Percentiles rank a stretch among this genome's conserved stretches.
These are phyloP conservation scores for Malassezia sympodialis DNA, from an alignment of 1,284 basidiomycete genomes.

Conservation along the genomic window DNA sequence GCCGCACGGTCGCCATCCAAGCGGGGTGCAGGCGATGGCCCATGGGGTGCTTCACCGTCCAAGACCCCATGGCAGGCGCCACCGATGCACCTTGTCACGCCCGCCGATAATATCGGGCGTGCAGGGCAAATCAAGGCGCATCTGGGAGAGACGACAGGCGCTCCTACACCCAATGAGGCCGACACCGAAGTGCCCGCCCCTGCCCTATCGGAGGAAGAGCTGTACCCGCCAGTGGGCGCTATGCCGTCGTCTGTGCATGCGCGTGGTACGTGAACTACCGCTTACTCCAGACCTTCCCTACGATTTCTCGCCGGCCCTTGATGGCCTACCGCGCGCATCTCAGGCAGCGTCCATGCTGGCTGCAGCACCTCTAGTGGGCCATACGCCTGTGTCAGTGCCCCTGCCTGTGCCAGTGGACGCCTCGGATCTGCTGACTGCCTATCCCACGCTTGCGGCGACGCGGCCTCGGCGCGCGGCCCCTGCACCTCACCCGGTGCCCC, in stretches of 20 bases:
- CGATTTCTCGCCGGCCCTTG: constrained; percentile 27
- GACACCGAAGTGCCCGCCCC: not conserved
- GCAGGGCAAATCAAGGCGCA: constrained; percentile 36
- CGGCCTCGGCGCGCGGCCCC: not conserved
- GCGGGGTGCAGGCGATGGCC: not conserved
- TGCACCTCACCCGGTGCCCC: not conserved
- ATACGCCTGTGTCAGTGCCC: not conserved
- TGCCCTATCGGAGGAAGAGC: constrained; percentile 29
- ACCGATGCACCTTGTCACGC: constrained; percentile 31
- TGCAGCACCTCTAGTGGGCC: not conserved
- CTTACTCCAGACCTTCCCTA: constrained; percentile 19
- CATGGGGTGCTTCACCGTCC: constrained; percentile 2
- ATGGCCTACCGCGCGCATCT: constrained; percentile 26
- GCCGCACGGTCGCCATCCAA: constrained; percentile 3
- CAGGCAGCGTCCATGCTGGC: constrained; percentile 22
- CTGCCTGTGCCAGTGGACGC: not conserved
- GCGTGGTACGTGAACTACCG: constrained; percentile 1
- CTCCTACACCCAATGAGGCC: constrained; percentile 5
- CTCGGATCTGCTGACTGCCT: not conserved
- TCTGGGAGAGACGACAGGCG: constrained; percentile 33
- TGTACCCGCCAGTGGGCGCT: constrained; percentile 37
- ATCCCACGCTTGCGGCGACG: not conserved
- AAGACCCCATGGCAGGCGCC: constrained; percentile 11
- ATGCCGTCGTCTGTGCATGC: constrained; percentile 22
- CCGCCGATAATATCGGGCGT: constrained; percentile 33